Conservation (phyloP, 2,329 filamentous ascomycete genomes). For the Grosmannia clavigera region DNA sequence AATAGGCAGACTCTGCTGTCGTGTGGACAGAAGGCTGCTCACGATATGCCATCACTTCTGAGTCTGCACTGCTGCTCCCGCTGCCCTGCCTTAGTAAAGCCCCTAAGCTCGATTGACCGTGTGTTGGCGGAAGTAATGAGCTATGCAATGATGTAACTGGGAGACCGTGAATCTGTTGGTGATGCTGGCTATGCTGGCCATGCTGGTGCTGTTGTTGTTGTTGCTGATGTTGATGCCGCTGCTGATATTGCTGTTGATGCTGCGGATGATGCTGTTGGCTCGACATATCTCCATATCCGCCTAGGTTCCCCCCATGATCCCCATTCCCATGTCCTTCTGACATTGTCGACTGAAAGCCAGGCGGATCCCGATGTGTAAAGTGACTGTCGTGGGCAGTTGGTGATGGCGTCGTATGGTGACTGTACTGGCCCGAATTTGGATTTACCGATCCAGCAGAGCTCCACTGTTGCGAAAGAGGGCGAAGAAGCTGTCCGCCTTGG, state of each 20-base stretch:
- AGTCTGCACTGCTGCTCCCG: not conserved
- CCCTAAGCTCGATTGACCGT: not conserved
- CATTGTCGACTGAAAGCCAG: constrained; percentile 2
- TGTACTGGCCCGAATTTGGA: not conserved
- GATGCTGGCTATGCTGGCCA: not conserved
- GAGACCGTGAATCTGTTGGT: constrained; percentile 4
- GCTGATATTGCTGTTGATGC: not conserved
- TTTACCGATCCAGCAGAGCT: not conserved
- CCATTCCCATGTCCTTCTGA: not conserved
- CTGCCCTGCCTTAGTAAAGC: not conserved
- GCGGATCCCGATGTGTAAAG: not conserved
- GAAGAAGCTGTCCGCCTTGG: not conserved
- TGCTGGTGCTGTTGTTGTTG: constrained; percentile 1
- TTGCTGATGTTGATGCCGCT: not conserved
- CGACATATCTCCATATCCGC: not conserved
- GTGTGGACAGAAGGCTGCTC: not conserved
- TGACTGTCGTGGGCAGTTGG: constrained; percentile 1
- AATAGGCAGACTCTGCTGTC: not conserved
- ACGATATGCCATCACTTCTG: not conserved
- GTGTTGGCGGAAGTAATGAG: not conserved
- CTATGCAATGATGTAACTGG: not conserved
- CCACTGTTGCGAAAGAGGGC: constrained; percentile 1
- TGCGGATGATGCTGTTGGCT: not conserved
- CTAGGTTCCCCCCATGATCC: not conserved
- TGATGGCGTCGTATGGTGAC: constrained; percentile 5